A percentile compares a stretch with the other conserved stretches of the same genome.
Conservation (phyloP, 2,329 filamentous ascomycete species). For the Trichoderma aggressivum region DNA sequence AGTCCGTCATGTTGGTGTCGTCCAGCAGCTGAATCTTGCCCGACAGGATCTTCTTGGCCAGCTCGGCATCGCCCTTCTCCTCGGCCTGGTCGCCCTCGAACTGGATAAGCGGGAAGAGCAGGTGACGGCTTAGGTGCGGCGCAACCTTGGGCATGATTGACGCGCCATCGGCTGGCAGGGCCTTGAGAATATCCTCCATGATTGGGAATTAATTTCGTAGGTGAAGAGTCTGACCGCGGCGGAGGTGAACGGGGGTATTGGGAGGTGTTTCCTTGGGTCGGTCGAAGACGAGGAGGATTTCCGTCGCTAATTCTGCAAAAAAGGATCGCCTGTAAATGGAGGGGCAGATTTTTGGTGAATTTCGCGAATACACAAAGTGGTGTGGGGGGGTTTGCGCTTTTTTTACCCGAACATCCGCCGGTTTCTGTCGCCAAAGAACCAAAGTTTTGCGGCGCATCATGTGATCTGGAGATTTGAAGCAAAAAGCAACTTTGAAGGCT, state of each 20-base stretch:
- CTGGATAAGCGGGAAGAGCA: constrained; percentile 95
- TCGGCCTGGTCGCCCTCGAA: constrained; percentile 81
- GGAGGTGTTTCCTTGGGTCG: neutral
- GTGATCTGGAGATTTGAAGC: constrained; percentile 36
- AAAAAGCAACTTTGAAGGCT: neutral
- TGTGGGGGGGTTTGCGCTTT: constrained; percentile 32
- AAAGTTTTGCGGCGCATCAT: constrained; percentile 29
- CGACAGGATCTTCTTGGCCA: constrained; percentile 69
- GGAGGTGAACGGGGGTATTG: neutral
- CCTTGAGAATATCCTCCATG: constrained; percentile 44
- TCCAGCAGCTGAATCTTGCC: constrained; percentile 93
- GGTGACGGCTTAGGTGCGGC: constrained; percentile 87
- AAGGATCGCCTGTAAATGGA: constrained; percentile 34
- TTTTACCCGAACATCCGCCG: constrained; percentile 35
- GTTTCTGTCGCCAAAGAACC: neutral
- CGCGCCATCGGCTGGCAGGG: constrained; percentile 64
- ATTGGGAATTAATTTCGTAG: neutral
- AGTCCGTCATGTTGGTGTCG: constrained; percentile 98
- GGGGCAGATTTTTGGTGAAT: constrained; percentile 43
- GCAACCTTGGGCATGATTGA: constrained; percentile 86
- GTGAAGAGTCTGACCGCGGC: neutral
- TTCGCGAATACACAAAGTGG: constrained; percentile 38
- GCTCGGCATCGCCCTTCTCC: constrained; percentile 59
- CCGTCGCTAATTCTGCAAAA: constrained; percentile 20
- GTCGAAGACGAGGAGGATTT: neutral